These are phyloP conservation scores for Apiosordaria backusii DNA, from an alignment of 495 filamentous ascomycete species.

Conservation along the genomic window DNA sequence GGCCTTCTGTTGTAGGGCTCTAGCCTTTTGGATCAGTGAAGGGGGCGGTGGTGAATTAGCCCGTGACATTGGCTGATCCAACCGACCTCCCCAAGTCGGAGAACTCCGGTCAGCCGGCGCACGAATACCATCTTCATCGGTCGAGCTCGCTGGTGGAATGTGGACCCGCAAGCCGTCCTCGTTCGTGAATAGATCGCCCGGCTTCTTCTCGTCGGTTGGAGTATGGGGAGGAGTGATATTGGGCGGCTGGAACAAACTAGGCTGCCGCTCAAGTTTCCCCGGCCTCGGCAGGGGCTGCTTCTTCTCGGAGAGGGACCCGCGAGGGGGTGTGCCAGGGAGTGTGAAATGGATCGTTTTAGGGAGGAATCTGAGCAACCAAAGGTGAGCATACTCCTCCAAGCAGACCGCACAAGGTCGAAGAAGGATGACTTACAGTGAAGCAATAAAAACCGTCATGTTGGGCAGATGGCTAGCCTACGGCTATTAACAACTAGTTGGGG, in stretches of 20 bases:
- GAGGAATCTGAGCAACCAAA: slow-evolving; percentile 61
- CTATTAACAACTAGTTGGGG: neutral
- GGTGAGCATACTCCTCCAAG: slow-evolving; percentile 4
- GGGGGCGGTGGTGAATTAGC: slow-evolving; percentile 64
- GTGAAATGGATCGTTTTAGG: slow-evolving; percentile 85
- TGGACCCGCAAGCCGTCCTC: slow-evolving; percentile 48
- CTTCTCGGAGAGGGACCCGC: slow-evolving; percentile 34
- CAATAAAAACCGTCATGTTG: slow-evolving; percentile 79
- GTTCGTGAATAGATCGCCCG: slow-evolving; percentile 57
- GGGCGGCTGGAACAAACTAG: slow-evolving; percentile 43
- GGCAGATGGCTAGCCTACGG: slow-evolving; percentile 9
- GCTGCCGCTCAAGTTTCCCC: slow-evolving; percentile 34
- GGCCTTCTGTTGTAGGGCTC: slow-evolving; percentile 51
- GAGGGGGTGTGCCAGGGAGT: slow-evolving; percentile 38
- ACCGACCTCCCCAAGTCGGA: slow-evolving; percentile 65
- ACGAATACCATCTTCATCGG: slow-evolving; percentile 32
- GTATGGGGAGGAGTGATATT: slow-evolving; percentile 52
- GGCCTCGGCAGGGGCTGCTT: slow-evolving; percentile 28
- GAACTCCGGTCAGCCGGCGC: slow-evolving; percentile 61
- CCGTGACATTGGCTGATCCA: slow-evolving; percentile 71
- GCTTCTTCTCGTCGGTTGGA: slow-evolving; percentile 55
- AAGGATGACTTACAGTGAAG: slow-evolving; percentile 65
- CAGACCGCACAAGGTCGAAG: neutral
- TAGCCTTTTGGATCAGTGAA: slow-evolving; percentile 62
- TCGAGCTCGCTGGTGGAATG: slow-evolving; percentile 31